Evolutionary conservation across 23 red algal genomes (phyloP), one percentile per base, ranked within the genome.

Genomic region (Gracilaria gracilis): DNA sequence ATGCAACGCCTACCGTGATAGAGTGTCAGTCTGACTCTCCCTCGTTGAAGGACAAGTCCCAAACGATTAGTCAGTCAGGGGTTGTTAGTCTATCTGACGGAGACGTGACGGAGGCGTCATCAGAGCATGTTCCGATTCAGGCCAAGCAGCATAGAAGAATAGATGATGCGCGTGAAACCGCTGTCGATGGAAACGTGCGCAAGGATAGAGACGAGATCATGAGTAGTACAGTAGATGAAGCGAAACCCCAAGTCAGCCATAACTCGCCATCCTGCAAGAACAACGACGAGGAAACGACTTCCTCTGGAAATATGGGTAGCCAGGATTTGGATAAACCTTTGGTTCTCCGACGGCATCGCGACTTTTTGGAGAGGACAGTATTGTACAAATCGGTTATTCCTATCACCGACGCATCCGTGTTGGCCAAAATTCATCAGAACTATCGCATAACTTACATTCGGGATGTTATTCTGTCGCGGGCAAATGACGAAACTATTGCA

Each of bases 391-490:
- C 71, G 16, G 85, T 89, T 4, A 72, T 89, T 32, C 73, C 71
- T 8, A 89, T 89, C 70, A 77, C 85, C 65, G 85, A 89, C 62
- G 25, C 67, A 31, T 32, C 42, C 15, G 85, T 89, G 24, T 14
- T 79, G 21, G 40, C 70, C 17, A 89, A 89, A 44, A 89, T 89
- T 61, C 85, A 89, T 64, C 85, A 89, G 33, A 89, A 89, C 71
- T 89, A 89, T 55, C 85, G 85, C 2, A 72, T 89, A 46, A 57
- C 85, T 38, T 79, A 89, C 53, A 89, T 89, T 29, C 70, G 73
- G 35, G 85, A 89, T 44, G 67, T 79, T 48, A 77, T 89, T 62
- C 73, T 89, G 1, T 89, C 70, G 6, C 67, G 67, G 50, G 71
- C 55, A 28, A 39, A 75, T 40, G 85, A 89, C 54, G 85, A 89